Conservation (phyloP, 2,329 filamentous ascomycete genomes). For the Talaromyces sp. region DNA sequence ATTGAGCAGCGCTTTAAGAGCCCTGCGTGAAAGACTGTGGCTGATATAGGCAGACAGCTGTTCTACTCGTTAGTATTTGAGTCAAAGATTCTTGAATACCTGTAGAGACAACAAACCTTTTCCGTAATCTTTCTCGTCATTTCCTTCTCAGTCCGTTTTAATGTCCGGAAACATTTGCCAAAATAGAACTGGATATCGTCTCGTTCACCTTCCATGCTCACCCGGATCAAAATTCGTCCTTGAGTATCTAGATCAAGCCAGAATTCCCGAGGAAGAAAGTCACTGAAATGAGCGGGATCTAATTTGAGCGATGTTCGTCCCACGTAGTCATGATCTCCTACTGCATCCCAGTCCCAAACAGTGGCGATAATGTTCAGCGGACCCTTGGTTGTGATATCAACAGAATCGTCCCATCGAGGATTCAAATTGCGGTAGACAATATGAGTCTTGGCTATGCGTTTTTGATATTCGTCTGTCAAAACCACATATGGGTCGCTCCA, state of each 20-base stretch:
- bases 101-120: slow-evolving; percentile 58
- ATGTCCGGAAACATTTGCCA: slow-evolving; percentile 88
- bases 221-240: slow-evolving; percentile 77
- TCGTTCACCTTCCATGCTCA: slow-evolving; percentile 97
- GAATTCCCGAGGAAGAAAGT: slow-evolving; percentile 92
- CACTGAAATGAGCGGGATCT: slow-evolving; percentile 95
- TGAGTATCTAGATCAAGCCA: slow-evolving; percentile 98
- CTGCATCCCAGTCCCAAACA: slow-evolving; percentile 96
- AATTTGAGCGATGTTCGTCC: slow-evolving; percentile 94
- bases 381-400: slow-evolving; percentile 89
- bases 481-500: slow-evolving; percentile 96
- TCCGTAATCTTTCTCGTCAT: slow-evolving; percentile 98
- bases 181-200: slow-evolving; percentile 99
- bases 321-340: slow-evolving; percentile 96
- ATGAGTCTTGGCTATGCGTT: slow-evolving; percentile 88
- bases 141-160: slow-evolving; percentile 93
- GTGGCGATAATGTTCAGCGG: slow-evolving; percentile 93
- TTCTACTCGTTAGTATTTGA: slow-evolving; percentile 5
- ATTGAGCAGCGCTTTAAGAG: slow-evolving; percentile 68
- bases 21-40: slow-evolving; percentile 75
- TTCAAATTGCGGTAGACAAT: slow-evolving; percentile 87
- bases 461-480: slow-evolving; percentile 94
- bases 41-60: slow-evolving; percentile 91
- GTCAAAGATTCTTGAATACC: background rate
- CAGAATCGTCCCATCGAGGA: slow-evolving; percentile 93